Evolutionary conservation across 1,284 basidiomycete genomes (phyloP).

Genomic region (Bondarzewia mesenterica): DNA sequence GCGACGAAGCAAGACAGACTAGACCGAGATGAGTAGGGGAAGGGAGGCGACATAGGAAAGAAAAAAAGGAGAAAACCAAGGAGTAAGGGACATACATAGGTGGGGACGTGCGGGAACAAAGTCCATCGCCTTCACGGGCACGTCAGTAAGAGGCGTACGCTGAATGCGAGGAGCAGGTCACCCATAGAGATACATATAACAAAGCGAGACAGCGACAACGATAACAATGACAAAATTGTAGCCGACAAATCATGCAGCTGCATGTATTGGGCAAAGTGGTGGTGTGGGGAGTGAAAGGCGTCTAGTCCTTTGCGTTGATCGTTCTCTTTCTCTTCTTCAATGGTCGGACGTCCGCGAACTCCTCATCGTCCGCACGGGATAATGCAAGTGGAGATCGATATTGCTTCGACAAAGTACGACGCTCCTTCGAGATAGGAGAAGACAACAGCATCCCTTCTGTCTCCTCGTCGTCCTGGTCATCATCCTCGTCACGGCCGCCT

Average conservation of each 20-base stretch:
- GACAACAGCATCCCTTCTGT: slow-evolving; percentile 13
- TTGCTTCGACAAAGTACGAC: slow-evolving; percentile 6
- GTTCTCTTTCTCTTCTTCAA: slow-evolving; percentile 20
- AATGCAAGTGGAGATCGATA: neutral
- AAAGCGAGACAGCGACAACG: slow-evolving; percentile 8
- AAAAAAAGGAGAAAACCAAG: neutral
- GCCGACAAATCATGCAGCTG: neutral
- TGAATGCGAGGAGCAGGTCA: neutral
- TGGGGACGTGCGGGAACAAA: neutral
- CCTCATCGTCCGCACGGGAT: slow-evolving; percentile 13
- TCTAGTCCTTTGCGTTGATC: slow-evolving; percentile 14
- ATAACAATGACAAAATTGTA: neutral
- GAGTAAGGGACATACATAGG: neutral
- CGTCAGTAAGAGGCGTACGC: neutral
- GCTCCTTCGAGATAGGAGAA: slow-evolving; percentile 12
- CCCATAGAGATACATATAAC: slow-evolving; percentile 6
- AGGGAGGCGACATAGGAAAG: neutral
- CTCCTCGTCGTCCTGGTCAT: slow-evolving; percentile 11
- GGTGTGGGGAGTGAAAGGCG: neutral
- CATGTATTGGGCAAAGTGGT: neutral
- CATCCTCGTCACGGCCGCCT: slow-evolving; percentile 4
- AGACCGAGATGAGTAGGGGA: neutral
- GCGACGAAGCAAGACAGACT: slow-evolving; percentile 1
- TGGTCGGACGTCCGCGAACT: slow-evolving; percentile 5
- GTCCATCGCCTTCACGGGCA: neutral